A percentile compares a stretch with the other conserved stretches of the same genome.
Conservation (phyloP, 345 rosid genomes). For the Rhodomyrtus tomentosa region DNA sequence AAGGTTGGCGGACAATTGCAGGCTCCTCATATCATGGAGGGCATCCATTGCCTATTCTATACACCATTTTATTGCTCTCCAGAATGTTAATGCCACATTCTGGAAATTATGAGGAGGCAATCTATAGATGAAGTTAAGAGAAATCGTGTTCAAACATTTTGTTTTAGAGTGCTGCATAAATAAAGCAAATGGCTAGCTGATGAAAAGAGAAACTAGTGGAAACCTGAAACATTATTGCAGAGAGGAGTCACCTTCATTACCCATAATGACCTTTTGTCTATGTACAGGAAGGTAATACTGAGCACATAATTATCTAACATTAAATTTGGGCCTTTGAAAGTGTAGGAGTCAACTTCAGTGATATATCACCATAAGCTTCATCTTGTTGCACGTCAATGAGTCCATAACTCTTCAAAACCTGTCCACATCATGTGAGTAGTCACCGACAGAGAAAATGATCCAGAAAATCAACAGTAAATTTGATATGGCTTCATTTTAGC, state of each 20-base stretch:
- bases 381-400: slow-evolving; percentile 61
- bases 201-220: background rate
- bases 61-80: background rate
- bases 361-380: slow-evolving; percentile 50
- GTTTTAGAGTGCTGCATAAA: background rate
- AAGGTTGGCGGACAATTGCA: background rate
- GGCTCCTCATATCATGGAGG: background rate
- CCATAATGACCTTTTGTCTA: background rate
- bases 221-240: background rate
- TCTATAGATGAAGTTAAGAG: background rate
- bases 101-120: background rate
- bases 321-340: slow-evolving; percentile 33
- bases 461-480: background rate
- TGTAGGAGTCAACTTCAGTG: slow-evolving; percentile 31
- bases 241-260: background rate
- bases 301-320: background rate
- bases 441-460: background rate
- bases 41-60: background rate
- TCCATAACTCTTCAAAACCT: slow-evolving; percentile 78
- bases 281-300: background rate
- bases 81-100: background rate
- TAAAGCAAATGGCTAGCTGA: background rate
- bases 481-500: background rate
- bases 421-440: background rate
- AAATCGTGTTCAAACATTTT: background rate